Percentiles rank a stretch among this genome's conserved stretches.
These are phyloP conservation scores for Arbutus unedo DNA, from an alignment of 148 eudicot species.

Conservation along the genomic window DNA sequence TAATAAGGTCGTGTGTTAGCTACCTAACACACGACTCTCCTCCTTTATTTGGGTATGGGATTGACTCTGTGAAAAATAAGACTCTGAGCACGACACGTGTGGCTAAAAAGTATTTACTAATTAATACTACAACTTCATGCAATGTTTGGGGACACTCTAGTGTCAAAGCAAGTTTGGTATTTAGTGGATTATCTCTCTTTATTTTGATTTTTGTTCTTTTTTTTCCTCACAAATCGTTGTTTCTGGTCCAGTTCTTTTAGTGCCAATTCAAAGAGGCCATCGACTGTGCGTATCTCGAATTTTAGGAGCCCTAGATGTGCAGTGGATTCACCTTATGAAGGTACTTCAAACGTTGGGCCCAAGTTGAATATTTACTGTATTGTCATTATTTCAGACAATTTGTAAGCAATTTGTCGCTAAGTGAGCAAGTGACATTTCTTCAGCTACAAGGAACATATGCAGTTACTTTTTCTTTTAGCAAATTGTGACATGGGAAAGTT, in stretches of 20 bases:
- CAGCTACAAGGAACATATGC: background rate
- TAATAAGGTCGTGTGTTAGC: too few relatives aligned
- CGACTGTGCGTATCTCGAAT: constrained; percentile 15
- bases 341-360: constrained; percentile 22
- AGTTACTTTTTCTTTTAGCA: background rate
- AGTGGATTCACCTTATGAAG: constrained; percentile 57
- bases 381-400: background rate
- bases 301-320: constrained; percentile 45
- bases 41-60: too few relatives aligned
- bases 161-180: background rate
- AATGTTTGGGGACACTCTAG: background rate
- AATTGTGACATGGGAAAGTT: background rate
- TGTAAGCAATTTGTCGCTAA: background rate
- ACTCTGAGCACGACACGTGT: background rate
- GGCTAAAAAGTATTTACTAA: background rate
- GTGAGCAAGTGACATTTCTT: background rate
- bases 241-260: constrained; percentile 32
- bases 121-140: background rate
- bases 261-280: constrained; percentile 29
- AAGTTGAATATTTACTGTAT: background rate
- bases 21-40: too few relatives aligned
- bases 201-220: background rate
- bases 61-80: too few relatives aligned
- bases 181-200: background rate
- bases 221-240: background rate